Evolutionary conservation across 2,329 filamentous ascomycete genomes (phyloP).

Genomic region (Myotisia sp.): DNA sequence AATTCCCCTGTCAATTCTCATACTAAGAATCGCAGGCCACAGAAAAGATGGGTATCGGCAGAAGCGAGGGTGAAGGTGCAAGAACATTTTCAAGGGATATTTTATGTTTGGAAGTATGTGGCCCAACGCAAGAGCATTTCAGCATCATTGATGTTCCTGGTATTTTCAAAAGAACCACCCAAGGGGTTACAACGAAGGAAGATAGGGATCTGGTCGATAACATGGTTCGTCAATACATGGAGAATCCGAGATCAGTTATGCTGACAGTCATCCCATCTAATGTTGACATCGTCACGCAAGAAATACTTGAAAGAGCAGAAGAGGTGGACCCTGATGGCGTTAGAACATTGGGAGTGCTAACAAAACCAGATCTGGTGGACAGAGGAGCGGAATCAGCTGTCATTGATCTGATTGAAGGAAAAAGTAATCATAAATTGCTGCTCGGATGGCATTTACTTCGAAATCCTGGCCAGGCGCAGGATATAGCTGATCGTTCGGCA

Average conservation of each 20-base stretch:
- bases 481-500: constrained; percentile 17
- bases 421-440: constrained; percentile 14
- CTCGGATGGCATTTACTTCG: constrained; percentile 22
- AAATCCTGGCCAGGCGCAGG: constrained; percentile 20
- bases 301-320: constrained; percentile 31
- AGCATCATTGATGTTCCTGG: constrained; percentile 36
- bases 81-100: constrained; percentile 20
- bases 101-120: constrained; percentile 29
- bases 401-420: constrained; percentile 18
- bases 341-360: constrained; percentile 37
- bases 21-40: too few relatives aligned
- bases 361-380: constrained; percentile 44
- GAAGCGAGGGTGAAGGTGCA: not conserved
- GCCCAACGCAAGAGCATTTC: constrained; percentile 26
- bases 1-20: too few relatives aligned
- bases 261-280: constrained; percentile 32
- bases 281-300: constrained; percentile 33
- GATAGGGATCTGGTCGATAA: constrained; percentile 27
- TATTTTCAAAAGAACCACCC: constrained; percentile 26
- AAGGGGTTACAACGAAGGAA: constrained; percentile 11
- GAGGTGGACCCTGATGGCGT: constrained; percentile 23
- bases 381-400: constrained; percentile 12
- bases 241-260: constrained; percentile 28
- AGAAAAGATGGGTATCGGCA: not conserved
- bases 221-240: constrained; percentile 29